phyloP scores from a whole-genome alignment of 108 stramenopile species.

The Licmophora abbreviata region DNA sequence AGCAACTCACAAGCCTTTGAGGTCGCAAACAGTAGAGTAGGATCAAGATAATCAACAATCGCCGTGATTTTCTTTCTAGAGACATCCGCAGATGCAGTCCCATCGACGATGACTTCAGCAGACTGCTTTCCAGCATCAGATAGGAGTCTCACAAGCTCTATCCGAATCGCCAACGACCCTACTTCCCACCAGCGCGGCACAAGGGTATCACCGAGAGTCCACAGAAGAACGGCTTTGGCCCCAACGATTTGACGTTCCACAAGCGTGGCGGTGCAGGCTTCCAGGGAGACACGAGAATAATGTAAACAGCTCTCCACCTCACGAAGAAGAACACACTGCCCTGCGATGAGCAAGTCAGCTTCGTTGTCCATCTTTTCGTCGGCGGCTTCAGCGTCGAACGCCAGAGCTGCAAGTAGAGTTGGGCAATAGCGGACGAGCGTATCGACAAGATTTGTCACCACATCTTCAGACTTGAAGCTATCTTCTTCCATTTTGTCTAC shows the following conservation, averaged over 20 bases:
- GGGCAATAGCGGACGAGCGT: background rate
- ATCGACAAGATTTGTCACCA: background rate
- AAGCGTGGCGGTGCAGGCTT: no score
- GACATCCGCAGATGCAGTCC: background rate
- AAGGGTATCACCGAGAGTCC: no score
- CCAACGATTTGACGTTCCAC: no score
- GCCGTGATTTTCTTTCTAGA: background rate
- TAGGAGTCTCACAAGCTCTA: background rate
- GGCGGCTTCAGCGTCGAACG: conserved; percentile 1
- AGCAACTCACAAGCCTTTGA: background rate
- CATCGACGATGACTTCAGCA: background rate
- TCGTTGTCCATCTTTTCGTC: no score
- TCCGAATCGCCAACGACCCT: no score
- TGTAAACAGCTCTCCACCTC: no score
- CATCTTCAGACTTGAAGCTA: background rate
- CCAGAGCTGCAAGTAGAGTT: background rate
- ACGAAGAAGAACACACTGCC: no score
- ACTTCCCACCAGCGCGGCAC: no score
- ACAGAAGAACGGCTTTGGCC: no score
- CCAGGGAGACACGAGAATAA: no score
- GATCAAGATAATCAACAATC: background rate
- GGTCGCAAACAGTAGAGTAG: background rate
- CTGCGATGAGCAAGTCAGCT: no score
- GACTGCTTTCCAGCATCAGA: background rate
- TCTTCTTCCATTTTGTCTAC: background rate